Percentiles rank a stretch among this genome's conserved stretches.
Conservation (phyloP, 257 asterid genomes). For the Nicotiana undulata region DNA sequence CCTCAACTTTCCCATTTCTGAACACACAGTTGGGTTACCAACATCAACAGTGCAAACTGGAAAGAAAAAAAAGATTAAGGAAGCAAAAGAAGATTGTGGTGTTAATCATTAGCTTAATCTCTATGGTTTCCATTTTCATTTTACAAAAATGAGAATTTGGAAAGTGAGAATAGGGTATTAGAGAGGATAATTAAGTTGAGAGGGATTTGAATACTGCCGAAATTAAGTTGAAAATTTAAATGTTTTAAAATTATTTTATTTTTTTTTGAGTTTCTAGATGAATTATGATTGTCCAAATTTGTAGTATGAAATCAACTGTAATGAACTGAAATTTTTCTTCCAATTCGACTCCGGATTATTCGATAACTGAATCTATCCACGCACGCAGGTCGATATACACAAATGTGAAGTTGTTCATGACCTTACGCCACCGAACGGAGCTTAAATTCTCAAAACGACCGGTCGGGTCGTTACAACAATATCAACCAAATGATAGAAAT, state of each 20-base stretch:
- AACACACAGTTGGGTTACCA: slow-evolving; percentile 32
- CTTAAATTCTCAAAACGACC: no score
- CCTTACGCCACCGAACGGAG: no score
- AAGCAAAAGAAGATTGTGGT: no score
- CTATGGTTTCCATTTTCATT: neutral
- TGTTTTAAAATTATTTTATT: neutral
- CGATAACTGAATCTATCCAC: no score
- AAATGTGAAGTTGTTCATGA: no score
- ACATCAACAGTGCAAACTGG: slow-evolving; percentile 14
- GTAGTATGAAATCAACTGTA: neutral
- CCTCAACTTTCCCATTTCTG: neutral
- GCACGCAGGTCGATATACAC: no score
- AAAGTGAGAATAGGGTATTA: neutral
- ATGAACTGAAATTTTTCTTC: no score
- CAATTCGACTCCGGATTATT: no score
- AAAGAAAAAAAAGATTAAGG: neutral
- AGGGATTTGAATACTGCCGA: neutral
- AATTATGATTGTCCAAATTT: neutral
- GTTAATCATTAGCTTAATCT: neutral
- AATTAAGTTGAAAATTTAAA: slow-evolving; percentile 7
- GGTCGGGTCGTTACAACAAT: no score
- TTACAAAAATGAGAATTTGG: neutral
- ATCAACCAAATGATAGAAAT: no score
- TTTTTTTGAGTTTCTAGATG: neutral
- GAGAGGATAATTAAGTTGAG: no score